Evolutionary conservation across 805 yeast species (phyloP), one percentile per base, ranked within the genome.

Genomic region (Saturnispora besseyi): DNA sequence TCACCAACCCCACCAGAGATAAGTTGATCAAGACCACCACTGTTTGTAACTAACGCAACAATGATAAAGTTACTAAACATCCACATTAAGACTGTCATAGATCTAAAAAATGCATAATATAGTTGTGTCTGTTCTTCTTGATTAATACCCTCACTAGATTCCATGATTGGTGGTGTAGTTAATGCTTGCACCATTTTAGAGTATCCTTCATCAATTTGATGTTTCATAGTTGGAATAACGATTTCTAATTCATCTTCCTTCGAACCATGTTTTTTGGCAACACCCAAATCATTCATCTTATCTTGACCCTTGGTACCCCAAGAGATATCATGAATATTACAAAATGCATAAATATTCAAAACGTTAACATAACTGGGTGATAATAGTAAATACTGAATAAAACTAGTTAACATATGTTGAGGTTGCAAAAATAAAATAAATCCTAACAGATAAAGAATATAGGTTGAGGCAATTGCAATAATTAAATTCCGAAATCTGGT

Each of bases 261-360:
- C 37, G 76, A 74, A n/a, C 56, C 54, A 5, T 52, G 63, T 21
- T 58, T 75, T 59, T 83, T 86, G 24, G 96, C 96, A 42, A 83
- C 81, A 53, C 97, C 98, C 59, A 93, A 73, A 65, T 77, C 95
- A 68, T 72, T 78, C 62, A 72, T 79, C 62, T 79, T 75, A 10
- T 79, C 80, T 46, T 82, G 87, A 44, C 96, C 96, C 65, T 90
- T 87, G 4, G 96, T 91, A 64, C 98, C 98, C 98, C 98, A 91
- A 6, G 96, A 86, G 44, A 91, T 82, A 71, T 91, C 99, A 65
- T 91, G 96, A 53, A 91, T 84, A 67, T 91, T 91, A 72, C 97
- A 90, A 65, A 91, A 90, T 2, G 98, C 96, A 67, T 91, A 91
- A 53, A 91, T 91, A 65, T 88, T 89, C 62, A 91, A 72, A 48